Base-by-base conservation (phyloP, 345 rosid species). In the Garcia nutans region DNA sequence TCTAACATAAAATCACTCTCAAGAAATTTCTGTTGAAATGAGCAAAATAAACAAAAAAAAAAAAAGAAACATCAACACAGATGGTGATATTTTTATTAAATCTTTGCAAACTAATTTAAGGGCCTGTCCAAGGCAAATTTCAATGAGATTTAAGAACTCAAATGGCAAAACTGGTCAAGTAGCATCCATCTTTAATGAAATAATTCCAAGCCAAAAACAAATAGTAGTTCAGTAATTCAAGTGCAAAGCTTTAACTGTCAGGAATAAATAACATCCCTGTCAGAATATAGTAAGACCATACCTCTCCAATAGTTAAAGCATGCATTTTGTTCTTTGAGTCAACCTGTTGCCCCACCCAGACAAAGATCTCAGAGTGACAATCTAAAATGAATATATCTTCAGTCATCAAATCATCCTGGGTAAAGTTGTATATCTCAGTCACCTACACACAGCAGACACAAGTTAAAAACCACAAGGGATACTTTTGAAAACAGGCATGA, bases 351-450 rank as follows among this genome's bases (percentile, higher is more conserved):
- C 99, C 99, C 41, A 92, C 96, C 99, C 99, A 96, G 68, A 93
- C 90, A 87, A 84, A 96, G 77, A 92, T 82, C 70, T 90, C 94
- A 37, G 91, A 87, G 82, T 92, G 94, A 85, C 91, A 86, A 89
- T 96, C 91, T 79, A 96, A 90, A 84, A 96, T 86, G 85, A 89
- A 92, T 77, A 92, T 90, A 81, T 96, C 99, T 86, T 96, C 99
- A 6, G 99, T 93, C 99, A 96, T 92, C 86, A 96, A 80, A 88
- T 96, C 98, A 81, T 96, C 99, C 84, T 93, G 98, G 55, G 90
- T 79, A 76, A 92, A 96, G 86, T 84, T 96, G 76, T 92, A 87
- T 73, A 93, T 91, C 88, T 96, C 99, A 42, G 84, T 86, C 76
- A 85, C 99, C 99, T 96, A 88, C 73, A 81, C 41, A 79, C 23